A percentile compares a stretch with the other conserved stretches of the same genome.
phyloP scores from a whole-genome alignment of 2,329 filamentous ascomycete genomes.

The Stagonosporopsis cucurbitacearum region DNA sequence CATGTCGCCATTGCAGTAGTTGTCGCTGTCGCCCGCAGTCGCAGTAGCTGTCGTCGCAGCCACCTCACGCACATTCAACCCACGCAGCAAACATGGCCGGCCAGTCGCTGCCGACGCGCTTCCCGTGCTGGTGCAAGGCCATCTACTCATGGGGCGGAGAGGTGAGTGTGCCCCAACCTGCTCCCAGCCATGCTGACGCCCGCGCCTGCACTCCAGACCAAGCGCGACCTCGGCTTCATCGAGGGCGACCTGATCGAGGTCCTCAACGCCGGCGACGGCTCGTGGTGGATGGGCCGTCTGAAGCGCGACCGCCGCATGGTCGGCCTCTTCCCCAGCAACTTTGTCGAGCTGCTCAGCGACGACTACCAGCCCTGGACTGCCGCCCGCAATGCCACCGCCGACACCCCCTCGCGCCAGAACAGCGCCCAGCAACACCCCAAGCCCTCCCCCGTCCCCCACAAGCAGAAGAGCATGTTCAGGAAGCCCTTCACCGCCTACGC shows the following conservation, averaged over 20 bases:
- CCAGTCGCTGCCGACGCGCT: constrained; percentile 71
- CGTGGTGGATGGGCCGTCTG: constrained; percentile 96
- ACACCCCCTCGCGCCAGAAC: constrained; percentile 59
- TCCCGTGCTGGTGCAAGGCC: constrained; percentile 90
- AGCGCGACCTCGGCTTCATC: constrained; percentile 93
- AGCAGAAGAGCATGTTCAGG: constrained; percentile 64
- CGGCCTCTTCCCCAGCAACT: constrained; percentile 95
- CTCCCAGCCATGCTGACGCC: constrained; percentile 31
- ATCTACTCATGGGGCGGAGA: constrained; percentile 95
- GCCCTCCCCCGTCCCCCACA: constrained; percentile 50
- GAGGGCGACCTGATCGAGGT: constrained; percentile 98
- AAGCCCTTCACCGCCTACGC: constrained; percentile 71
- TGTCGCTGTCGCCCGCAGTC: too few species aligned
- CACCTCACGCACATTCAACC: too few species aligned
- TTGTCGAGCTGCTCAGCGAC: constrained; percentile 87
- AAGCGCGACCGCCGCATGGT: constrained; percentile 89
- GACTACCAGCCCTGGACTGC: constrained; percentile 77
- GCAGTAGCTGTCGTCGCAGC: too few species aligned
- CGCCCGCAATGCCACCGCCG: constrained; percentile 52
- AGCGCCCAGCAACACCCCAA: constrained; percentile 56
- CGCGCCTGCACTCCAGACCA: constrained; percentile 61
- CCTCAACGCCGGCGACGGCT: constrained; percentile 94
- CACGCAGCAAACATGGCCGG: constrained; percentile 53
- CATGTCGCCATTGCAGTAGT: constrained; percentile 20
- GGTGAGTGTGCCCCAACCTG: constrained; percentile 35